phyloP scores from a whole-genome alignment of 306 rosid genomes.

The Prunus mume region DNA sequence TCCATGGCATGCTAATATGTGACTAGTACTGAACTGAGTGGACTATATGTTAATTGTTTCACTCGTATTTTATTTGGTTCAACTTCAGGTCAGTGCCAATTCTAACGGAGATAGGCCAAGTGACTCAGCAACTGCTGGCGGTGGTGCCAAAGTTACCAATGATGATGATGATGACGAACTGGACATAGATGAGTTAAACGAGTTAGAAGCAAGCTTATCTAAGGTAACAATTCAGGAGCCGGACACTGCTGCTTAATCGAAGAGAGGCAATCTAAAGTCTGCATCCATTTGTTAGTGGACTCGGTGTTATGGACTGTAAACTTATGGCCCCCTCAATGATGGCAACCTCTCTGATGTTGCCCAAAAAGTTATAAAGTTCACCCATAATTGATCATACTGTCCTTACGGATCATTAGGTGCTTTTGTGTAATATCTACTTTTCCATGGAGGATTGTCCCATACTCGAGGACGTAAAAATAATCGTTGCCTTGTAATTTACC shows the following conservation, averaged over 20 bases:
- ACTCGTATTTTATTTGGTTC: background rate
- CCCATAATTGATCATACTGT: background rate
- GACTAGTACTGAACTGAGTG: background rate
- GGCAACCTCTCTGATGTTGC: background rate
- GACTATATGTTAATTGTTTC: background rate
- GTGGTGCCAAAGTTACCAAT: slow-evolving; percentile 18
- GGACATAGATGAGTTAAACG: slow-evolving; percentile 53
- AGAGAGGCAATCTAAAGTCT: background rate
- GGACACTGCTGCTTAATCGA: background rate
- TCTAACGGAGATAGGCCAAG: slow-evolving; percentile 22
- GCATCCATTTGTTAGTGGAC: background rate
- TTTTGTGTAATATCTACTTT: background rate
- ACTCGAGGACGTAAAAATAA: background rate
- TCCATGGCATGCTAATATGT: background rate
- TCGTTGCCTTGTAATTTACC: background rate
- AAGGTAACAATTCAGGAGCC: slow-evolving; percentile 38
- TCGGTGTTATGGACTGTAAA: background rate
- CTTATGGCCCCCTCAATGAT: background rate
- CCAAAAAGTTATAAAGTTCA: background rate
- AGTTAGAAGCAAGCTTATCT: slow-evolving; percentile 55
- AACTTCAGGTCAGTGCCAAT: slow-evolving; percentile 5
- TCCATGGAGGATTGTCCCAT: background rate
- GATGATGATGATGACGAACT: slow-evolving; percentile 41
- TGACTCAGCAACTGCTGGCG: slow-evolving; percentile 34
- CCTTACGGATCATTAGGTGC: background rate